These are phyloP conservation scores for Podospora pseudocomata DNA, from an alignment of 495 filamentous ascomycete species.

Conservation along the genomic window DNA sequence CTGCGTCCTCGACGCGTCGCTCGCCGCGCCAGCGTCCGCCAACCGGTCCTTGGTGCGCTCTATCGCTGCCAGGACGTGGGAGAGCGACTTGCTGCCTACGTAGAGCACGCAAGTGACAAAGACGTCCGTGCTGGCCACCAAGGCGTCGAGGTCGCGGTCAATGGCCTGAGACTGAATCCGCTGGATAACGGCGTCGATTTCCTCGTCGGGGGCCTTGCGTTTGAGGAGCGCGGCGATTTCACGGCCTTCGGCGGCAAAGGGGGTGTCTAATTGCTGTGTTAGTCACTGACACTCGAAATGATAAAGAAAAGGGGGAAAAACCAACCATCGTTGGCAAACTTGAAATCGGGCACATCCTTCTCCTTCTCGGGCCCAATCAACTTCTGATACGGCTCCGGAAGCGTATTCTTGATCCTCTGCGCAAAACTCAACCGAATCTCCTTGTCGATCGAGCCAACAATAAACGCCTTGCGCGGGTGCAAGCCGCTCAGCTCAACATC, in stretches of 20 bases:
- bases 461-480: constrained; percentile 89
- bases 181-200: constrained; percentile 72
- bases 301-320: constrained; percentile 9
- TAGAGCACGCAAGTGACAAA: constrained; percentile 90
- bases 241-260: constrained; percentile 74
- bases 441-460: constrained; percentile 86
- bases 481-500: constrained; percentile 72
- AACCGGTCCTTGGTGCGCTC: constrained; percentile 93
- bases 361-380: constrained; percentile 85
- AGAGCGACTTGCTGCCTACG: constrained; percentile 90
- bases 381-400: constrained; percentile 77
- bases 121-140: constrained; percentile 81
- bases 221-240: constrained; percentile 75
- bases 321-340: constrained; percentile 78
- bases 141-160: constrained; percentile 64
- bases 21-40: constrained; percentile 67
- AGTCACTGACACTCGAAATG: constrained; percentile 16
- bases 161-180: constrained; percentile 72
- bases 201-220: constrained; percentile 77
- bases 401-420: constrained; percentile 88
- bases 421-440: constrained; percentile 96
- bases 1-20: constrained; percentile 70
- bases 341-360: constrained; percentile 90
- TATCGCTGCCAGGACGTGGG: constrained; percentile 91
- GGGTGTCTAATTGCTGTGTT: constrained; percentile 53